Conservation (phyloP, 1,284 basidiomycete species). For the Austroboletus olivaceoglutinosus region DNA sequence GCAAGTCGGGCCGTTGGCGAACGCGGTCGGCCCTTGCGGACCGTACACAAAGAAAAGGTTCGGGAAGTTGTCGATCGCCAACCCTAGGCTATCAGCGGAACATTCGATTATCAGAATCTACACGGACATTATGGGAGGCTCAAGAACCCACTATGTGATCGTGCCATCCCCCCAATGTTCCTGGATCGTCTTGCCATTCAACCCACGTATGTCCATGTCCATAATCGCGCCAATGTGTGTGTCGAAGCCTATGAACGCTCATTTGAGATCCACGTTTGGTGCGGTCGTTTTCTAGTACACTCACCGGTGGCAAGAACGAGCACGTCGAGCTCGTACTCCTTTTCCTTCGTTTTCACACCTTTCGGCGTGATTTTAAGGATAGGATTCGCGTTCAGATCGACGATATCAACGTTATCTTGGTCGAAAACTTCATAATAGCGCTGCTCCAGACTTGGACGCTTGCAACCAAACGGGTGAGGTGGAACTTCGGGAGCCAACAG, state of each 20-base stretch:
- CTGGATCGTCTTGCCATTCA: constrained; percentile 15
- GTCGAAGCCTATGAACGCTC: constrained; percentile 8
- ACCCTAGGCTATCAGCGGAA: constrained; percentile 6
- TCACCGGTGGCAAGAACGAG: constrained; percentile 15
- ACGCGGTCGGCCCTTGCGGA: constrained; percentile 15
- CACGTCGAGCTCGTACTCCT: constrained; percentile 14
- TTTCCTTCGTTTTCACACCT: constrained; percentile 5
- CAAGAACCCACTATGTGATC: constrained; percentile 16
- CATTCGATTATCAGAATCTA: not conserved
- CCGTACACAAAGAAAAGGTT: constrained; percentile 20
- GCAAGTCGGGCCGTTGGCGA: constrained; percentile 14
- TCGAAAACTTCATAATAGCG: constrained; percentile 13
- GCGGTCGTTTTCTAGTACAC: not conserved
- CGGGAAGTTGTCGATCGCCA: constrained; percentile 23
- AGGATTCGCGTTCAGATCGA: constrained; percentile 10
- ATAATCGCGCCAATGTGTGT: constrained; percentile 5
- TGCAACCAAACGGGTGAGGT: constrained; percentile 7
- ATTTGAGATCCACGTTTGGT: not conserved
- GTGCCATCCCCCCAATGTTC: constrained; percentile 18
- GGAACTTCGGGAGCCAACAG: constrained; percentile 12
- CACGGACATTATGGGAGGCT: not conserved
- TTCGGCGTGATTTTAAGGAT: constrained; percentile 10
- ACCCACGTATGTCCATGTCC: constrained; percentile 10
- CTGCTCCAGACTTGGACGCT: constrained; percentile 11
- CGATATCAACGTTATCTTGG: constrained; percentile 18